phyloP scores from a whole-genome alignment of 2,329 filamentous ascomycete genomes.

The Colletotrichum neosansevieriae region DNA sequence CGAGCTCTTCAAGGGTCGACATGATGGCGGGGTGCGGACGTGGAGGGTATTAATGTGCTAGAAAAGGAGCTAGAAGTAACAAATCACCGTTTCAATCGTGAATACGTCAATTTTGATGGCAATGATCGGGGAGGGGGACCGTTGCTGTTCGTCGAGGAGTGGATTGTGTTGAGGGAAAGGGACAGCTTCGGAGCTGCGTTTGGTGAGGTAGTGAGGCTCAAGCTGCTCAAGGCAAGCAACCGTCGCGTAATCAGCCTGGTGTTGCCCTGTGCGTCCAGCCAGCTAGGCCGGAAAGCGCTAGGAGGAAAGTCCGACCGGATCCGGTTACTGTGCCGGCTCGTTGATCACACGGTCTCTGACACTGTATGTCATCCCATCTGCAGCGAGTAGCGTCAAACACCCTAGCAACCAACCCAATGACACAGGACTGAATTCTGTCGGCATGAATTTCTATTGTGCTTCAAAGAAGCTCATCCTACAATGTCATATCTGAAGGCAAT shows the following conservation, averaged over 20 bases:
- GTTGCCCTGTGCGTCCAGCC: conserved; percentile 40
- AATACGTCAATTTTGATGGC: background rate
- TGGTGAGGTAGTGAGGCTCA: conserved; percentile 28
- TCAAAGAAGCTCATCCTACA: background rate
- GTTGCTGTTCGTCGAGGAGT: conserved; percentile 24
- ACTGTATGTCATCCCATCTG: too few species aligned
- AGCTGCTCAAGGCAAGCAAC: conserved; percentile 43
- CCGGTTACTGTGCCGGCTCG: conserved; percentile 24
- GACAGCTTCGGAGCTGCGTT: conserved; percentile 42
- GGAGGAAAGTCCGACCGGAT: conserved; percentile 41
- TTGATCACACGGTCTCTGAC: background rate
- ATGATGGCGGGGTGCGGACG: conserved; percentile 61
- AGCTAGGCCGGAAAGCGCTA: conserved; percentile 35
- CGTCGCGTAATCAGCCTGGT: conserved; percentile 43
- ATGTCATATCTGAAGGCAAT: background rate
- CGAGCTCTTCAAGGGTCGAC: conserved; percentile 93
- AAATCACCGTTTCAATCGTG: conserved; percentile 21
- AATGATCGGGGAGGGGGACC: conserved; percentile 11
- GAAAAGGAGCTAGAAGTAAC: background rate
- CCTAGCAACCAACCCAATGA: too few species aligned
- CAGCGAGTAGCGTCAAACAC: too few species aligned
- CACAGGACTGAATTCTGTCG: too few species aligned
- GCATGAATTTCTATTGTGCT: background rate
- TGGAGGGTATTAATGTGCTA: conserved; percentile 20
- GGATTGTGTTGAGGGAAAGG: conserved; percentile 34